phyloP scores from a whole-genome alignment of 345 rosid genomes.

The Syzygium grande region DNA sequence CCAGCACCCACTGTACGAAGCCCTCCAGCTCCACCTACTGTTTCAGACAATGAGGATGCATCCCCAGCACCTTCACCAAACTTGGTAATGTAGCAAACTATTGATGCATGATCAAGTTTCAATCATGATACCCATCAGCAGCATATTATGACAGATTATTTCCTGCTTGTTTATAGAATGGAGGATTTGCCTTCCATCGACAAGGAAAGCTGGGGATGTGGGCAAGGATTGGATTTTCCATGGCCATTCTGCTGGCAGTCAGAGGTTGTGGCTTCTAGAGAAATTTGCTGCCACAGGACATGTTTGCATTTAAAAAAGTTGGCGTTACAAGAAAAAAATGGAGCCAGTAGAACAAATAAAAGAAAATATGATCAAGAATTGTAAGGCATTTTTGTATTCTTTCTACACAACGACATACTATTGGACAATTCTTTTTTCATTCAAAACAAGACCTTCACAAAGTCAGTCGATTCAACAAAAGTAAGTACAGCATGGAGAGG shows the following conservation, averaged over 20 bases:
- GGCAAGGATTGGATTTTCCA: constrained; percentile 37
- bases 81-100: constrained; percentile 24
- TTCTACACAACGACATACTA: neutral
- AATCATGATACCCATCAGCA: neutral
- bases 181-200: constrained; percentile 36
- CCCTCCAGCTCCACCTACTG: constrained; percentile 84
- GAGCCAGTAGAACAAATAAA: neutral
- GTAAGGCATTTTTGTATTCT: neutral
- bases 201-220: constrained; percentile 35
- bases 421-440: neutral
- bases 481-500: neutral
- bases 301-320: neutral
- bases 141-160: neutral
- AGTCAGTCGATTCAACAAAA: neutral
- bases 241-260: constrained; percentile 37
- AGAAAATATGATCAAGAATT: neutral
- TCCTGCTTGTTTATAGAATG: constrained; percentile 34
- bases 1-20: constrained; percentile 63
- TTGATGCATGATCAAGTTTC: neutral
- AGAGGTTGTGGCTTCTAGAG: constrained; percentile 33
- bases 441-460: neutral
- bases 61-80: constrained; percentile 84
- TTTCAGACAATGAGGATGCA: constrained; percentile 43
- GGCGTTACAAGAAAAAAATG: neutral
- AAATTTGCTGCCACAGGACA: constrained; percentile 3